These are phyloP conservation scores for Bremia lactucae DNA, from an alignment of 352 stramenopile species.

Conservation along the genomic window DNA sequence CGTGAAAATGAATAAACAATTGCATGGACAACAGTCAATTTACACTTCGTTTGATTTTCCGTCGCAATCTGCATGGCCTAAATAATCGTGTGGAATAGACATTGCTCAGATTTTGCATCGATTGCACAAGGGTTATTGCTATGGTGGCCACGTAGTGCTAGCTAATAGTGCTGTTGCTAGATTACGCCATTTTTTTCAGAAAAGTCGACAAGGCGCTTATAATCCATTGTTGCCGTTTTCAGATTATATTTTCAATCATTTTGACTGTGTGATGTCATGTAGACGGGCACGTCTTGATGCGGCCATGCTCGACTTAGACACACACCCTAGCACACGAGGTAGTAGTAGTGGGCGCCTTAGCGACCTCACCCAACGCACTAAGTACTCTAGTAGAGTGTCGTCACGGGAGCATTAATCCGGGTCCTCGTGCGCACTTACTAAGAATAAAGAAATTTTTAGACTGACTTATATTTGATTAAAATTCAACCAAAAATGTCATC, in stretches of 20 bases:
- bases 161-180: slow-evolving; percentile 4
- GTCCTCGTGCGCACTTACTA: too few species aligned
- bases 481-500: too few species aligned
- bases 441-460: too few species aligned
- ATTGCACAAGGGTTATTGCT: slow-evolving; percentile 11
- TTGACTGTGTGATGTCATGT: too few species aligned
- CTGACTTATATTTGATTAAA: too few species aligned
- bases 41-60: slow-evolving; percentile 11
- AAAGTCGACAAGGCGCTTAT: slow-evolving; percentile 14
- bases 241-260: slow-evolving; percentile 11
- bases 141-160: slow-evolving; percentile 14
- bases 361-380: too few species aligned
- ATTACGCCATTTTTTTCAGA: slow-evolving; percentile 4
- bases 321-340: too few species aligned
- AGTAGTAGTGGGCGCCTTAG: too few species aligned
- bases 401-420: too few species aligned
- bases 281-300: too few species aligned
- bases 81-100: slow-evolving; percentile 18
- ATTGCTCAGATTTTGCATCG: slow-evolving; percentile 12
- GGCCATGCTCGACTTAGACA: too few species aligned
- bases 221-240: slow-evolving; percentile 12
- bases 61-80: slow-evolving; percentile 13
- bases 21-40: slow-evolving; percentile 3
- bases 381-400: too few species aligned
- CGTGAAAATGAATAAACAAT: slow-evolving; percentile 11